phyloP scores from a whole-genome alignment of 106 monocot genomes.

The Triglochin maritima region DNA sequence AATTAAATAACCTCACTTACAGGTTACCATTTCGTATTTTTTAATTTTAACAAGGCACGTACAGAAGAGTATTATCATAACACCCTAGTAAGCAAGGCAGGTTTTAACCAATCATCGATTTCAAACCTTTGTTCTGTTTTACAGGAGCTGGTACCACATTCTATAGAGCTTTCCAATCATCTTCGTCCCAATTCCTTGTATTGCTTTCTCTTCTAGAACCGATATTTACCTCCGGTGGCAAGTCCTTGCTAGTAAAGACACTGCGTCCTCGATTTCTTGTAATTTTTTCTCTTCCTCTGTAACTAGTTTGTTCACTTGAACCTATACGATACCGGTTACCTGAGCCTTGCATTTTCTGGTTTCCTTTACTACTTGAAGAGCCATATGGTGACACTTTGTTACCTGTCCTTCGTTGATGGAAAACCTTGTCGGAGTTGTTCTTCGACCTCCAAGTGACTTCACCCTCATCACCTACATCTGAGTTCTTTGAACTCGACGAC shows the following conservation, averaged over 20 bases:
- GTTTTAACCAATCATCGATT: too few relatives aligned
- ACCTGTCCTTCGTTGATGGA: background rate
- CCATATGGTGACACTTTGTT: background rate
- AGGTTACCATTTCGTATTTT: too few relatives aligned
- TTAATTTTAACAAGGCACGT: too few relatives aligned
- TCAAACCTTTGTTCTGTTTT: too few relatives aligned
- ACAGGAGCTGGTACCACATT: too few relatives aligned
- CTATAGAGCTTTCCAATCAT: background rate
- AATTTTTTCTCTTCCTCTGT: background rate
- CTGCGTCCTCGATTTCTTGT: background rate
- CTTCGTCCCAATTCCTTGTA: slow-evolving; percentile 2
- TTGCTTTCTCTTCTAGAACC: background rate
- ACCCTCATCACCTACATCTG: too few relatives aligned
- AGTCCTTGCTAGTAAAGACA: background rate
- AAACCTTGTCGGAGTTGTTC: background rate
- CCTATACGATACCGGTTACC: background rate
- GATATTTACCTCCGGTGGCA: background rate
- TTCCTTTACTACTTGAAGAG: background rate
- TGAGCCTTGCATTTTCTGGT: background rate
- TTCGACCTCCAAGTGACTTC: background rate
- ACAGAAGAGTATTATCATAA: too few relatives aligned
- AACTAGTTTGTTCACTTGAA: background rate
- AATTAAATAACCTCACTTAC: too few relatives aligned
- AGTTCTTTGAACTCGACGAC: too few relatives aligned
- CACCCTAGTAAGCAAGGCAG: too few relatives aligned